Evolutionary conservation across 257 asterid genomes (phyloP), one percentile per base, ranked within the genome.

Genomic region (Datura wrightii): DNA sequence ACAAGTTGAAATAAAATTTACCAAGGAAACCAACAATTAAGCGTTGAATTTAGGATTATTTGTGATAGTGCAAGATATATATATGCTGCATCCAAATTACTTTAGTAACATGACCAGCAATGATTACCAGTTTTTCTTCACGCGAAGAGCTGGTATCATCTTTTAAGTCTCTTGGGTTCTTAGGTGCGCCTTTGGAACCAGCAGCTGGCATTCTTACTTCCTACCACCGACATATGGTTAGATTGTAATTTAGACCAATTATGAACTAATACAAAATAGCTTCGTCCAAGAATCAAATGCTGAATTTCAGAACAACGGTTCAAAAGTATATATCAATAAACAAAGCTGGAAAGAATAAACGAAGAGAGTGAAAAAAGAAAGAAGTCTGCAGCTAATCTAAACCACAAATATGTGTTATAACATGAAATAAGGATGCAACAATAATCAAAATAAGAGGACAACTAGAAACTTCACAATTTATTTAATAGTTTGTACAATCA

Each of bases 171-270:
- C 94, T 87, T n/a, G 93, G 97, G 86, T 92, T 92, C 89, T 89
- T 94, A 3, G 95, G 94, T 46, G 87, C 88, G 55, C 98, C 97
- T 85, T 94, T 94, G 84, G 94, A 54, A 85, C 98, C 99, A 67
- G 98, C 96, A 71, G 98, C 96, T 19, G 98, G 97, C 97, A 96
- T 93, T 92, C 99, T 91, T 58, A 92, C 98, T 93, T 94, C 99
- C 99, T 95, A 89, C 63, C 71, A 87, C 19, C 86, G 86, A 71
- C 39, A 24, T 41, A 85, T 42, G 54, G 88, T 87, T 79, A 90
- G 90, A 88, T 56, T 76, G 82, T 31, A 36, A 31, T 31, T 48
- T 42, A 3, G 52, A 67, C 24, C 85, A 50, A 67, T 65, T 67
- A 67, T 82, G 31, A 19, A 83, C 59, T 19, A 31, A 80, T 4